These are phyloP conservation scores for Dysphania ambrosioides DNA, from an alignment of 148 eudicot species.

Conservation along the genomic window DNA sequence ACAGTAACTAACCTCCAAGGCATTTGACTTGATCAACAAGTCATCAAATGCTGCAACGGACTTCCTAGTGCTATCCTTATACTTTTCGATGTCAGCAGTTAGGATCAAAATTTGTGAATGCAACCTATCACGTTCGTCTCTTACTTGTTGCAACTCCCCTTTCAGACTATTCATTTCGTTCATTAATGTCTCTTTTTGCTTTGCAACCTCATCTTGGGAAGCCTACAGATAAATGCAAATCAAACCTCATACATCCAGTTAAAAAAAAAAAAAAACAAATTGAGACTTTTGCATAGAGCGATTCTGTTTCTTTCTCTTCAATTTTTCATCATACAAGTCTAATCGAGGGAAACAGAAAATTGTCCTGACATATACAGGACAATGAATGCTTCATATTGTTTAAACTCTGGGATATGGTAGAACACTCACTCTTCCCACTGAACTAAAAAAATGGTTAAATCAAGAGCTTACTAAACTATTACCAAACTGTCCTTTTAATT, in stretches of 20 bases:
- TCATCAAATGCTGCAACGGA: constrained; percentile 51
- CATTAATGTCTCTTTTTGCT: constrained; percentile 43
- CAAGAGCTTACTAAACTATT: not conserved
- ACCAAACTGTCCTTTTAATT: not conserved
- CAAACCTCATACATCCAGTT: not conserved
- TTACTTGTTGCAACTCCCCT: constrained; percentile 55
- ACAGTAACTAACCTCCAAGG: constrained; percentile 52
- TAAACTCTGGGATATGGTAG: not conserved
- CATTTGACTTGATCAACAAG: constrained; percentile 46
- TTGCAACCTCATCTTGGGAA: constrained; percentile 50
- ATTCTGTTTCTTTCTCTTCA: not conserved
- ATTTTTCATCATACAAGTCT: not conserved
- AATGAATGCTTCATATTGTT: too few species aligned
- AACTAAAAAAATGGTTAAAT: not conserved
- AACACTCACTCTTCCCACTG: not conserved
- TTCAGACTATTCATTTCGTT: constrained; percentile 47
- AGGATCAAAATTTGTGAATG: constrained; percentile 38
- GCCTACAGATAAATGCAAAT: constrained; percentile 29
- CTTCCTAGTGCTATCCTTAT: constrained; percentile 54
- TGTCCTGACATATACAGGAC: not conserved
- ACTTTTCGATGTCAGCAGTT: constrained; percentile 39
- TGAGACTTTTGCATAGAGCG: not conserved
- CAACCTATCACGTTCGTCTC: constrained; percentile 65
- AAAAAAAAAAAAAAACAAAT: not conserved
- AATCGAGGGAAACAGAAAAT: too few species aligned